phyloP scores from a whole-genome alignment of 257 asterid species.

The Ophiorrhiza pumila region DNA sequence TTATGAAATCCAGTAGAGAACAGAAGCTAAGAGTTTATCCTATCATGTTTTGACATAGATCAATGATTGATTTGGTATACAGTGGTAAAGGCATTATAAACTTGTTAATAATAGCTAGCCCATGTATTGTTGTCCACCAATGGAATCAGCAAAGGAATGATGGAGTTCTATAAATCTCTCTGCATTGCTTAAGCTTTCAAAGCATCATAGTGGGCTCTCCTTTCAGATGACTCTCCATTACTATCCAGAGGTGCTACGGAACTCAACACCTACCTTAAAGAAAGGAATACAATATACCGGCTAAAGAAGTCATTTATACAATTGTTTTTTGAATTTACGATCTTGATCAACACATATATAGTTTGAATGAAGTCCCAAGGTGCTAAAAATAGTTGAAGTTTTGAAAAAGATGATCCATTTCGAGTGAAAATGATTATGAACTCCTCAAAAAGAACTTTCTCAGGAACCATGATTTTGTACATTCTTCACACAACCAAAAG shows the following conservation, averaged over 20 bases:
- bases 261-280: background rate
- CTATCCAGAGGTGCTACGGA: background rate
- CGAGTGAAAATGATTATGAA: background rate
- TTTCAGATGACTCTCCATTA: background rate
- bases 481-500: slow-evolving; percentile 2
- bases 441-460: background rate
- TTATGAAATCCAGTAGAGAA: background rate
- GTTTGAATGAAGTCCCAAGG: background rate
- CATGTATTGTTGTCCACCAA: background rate
- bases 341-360: background rate
- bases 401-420: background rate
- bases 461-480: background rate
- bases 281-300: background rate
- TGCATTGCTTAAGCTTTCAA: background rate
- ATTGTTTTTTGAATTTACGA: background rate
- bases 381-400: background rate
- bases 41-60: background rate
- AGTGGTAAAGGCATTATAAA: background rate
- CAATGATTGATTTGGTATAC: background rate
- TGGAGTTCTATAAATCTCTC: background rate
- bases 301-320: background rate
- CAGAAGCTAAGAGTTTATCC: background rate
- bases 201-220: background rate
- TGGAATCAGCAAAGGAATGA: background rate
- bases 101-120: background rate